phyloP scores from a whole-genome alignment of 352 stramenopile genomes.

The Paralagenidium karlingii region DNA sequence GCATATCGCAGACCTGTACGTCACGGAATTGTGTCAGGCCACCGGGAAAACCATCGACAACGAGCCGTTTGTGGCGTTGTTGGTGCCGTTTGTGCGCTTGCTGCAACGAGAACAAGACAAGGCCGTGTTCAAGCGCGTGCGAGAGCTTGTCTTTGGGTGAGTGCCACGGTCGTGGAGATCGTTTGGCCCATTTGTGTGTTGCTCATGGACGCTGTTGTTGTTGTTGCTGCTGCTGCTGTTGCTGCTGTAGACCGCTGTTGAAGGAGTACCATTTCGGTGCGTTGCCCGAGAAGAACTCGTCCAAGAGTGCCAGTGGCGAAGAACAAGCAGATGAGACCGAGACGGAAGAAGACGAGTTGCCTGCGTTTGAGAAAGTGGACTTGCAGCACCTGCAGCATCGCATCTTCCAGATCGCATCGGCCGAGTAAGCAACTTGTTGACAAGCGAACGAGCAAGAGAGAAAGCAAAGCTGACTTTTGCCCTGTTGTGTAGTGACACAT shows the following conservation, averaged over 20 bases:
- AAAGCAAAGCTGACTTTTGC: not conserved
- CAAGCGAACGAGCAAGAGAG: not conserved
- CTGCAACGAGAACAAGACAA: conserved; percentile 69
- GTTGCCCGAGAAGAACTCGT: conserved; percentile 20
- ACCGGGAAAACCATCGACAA: conserved; percentile 35
- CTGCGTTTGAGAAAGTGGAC: conserved; percentile 42
- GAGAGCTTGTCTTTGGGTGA: conserved; percentile 52
- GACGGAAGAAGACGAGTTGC: conserved; percentile 31
- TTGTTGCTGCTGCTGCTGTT: no score
- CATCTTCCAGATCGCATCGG: conserved; percentile 63
- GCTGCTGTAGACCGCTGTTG: conserved; percentile 25
- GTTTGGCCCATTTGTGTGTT: not conserved
- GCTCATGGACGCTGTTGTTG: no score
- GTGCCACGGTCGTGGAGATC: not conserved
- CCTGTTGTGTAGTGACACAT: conserved; percentile 26
- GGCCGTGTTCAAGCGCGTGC: conserved; percentile 66
- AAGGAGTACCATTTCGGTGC: conserved; percentile 50
- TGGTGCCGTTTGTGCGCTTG: conserved; percentile 76
- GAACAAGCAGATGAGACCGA: conserved; percentile 13
- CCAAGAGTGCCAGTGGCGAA: conserved; percentile 9
- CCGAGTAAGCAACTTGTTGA: conserved; percentile 37
- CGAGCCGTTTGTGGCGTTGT: conserved; percentile 46
- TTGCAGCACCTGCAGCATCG: conserved; percentile 60
- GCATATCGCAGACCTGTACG: conserved; percentile 63
- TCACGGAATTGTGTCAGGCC: conserved; percentile 47